A percentile compares a stretch with the other conserved stretches of the same genome.
These are phyloP conservation scores for Talaromyces funiculosus DNA, from an alignment of 2,329 filamentous ascomycete species.

Conservation along the genomic window DNA sequence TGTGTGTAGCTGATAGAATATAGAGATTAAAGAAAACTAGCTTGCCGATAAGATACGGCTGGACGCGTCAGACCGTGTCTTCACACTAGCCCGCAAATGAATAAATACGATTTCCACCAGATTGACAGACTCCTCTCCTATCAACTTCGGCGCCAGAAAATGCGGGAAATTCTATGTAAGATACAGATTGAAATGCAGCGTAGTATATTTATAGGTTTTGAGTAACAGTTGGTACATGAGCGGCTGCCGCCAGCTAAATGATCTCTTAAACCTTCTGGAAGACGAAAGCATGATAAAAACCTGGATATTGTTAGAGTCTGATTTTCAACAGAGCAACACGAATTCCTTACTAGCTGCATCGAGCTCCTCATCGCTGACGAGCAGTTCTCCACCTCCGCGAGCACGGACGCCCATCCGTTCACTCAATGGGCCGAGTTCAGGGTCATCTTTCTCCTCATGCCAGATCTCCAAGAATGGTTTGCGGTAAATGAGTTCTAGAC, in stretches of 20 bases:
- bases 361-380: conserved; percentile 80
- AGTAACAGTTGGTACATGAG: neutral
- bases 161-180: neutral
- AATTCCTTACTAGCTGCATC: conserved; percentile 64
- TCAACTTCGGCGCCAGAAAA: neutral
- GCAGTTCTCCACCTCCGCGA: conserved; percentile 57
- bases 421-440: conserved; percentile 72
- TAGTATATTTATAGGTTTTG: neutral
- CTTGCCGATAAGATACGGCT: neutral
- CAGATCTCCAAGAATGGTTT: conserved; percentile 88
- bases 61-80: conserved; percentile 22
- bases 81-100: conserved; percentile 28
- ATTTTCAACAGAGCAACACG: neutral
- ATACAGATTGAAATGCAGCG: neutral
- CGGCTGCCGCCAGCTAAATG: neutral
- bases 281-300: conserved; percentile 90
- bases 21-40: neutral
- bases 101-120: conserved; percentile 16
- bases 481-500: conserved; percentile 90
- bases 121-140: neutral
- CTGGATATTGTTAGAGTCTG: conserved; percentile 18
- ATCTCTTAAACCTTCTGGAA: conserved; percentile 67
- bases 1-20: neutral
- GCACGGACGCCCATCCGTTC: conserved; percentile 93
- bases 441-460: conserved; percentile 83